These are phyloP conservation scores for Harringtonia lauricola DNA, from an alignment of 2,329 filamentous ascomycete species.

Conservation along the genomic window DNA sequence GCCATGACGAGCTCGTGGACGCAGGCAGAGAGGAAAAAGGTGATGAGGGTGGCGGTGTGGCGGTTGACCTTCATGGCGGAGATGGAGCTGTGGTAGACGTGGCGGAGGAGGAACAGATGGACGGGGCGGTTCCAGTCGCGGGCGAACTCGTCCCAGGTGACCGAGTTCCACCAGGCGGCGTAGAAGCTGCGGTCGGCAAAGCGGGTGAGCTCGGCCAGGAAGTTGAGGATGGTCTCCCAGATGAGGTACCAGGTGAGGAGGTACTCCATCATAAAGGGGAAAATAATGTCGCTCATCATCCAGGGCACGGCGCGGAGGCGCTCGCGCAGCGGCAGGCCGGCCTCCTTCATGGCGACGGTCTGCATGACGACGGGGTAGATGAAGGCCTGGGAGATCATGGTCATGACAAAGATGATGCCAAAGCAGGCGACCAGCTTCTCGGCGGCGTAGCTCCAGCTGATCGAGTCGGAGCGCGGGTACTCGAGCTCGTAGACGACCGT, in stretches of 20 bases:
- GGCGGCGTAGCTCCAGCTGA: slow-evolving; percentile 64
- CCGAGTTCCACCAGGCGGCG: slow-evolving; percentile 52
- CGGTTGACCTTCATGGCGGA: slow-evolving; percentile 61
- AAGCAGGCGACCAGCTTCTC: slow-evolving; percentile 63
- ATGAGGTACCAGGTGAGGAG: slow-evolving; percentile 71
- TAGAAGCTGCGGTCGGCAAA: slow-evolving; percentile 72
- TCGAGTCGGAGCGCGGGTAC: slow-evolving; percentile 56
- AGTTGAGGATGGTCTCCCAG: slow-evolving; percentile 66
- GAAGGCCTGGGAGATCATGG: slow-evolving; percentile 63
- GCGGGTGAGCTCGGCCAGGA: slow-evolving; percentile 62
- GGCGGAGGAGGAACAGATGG: slow-evolving; percentile 65
- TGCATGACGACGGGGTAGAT: slow-evolving; percentile 67
- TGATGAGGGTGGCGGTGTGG: slow-evolving; percentile 62
- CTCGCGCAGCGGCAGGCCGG: slow-evolving; percentile 45
- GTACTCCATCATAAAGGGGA: slow-evolving; percentile 72
- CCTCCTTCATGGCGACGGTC: slow-evolving; percentile 56
- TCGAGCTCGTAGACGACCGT: slow-evolving; percentile 72
- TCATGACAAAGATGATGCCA: slow-evolving; percentile 68
- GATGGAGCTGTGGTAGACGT: slow-evolving; percentile 71
- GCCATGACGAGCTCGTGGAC: slow-evolving; percentile 72
- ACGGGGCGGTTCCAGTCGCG: slow-evolving; percentile 71
- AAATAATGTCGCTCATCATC: slow-evolving; percentile 64
- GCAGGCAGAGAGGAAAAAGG: slow-evolving; percentile 60
- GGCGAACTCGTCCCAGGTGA: slow-evolving; percentile 64
- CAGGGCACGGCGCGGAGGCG: slow-evolving; percentile 61